Conservation (phyloP, 2,329 filamentous ascomycete genomes). For the Colletotrichum liriopes region DNA sequence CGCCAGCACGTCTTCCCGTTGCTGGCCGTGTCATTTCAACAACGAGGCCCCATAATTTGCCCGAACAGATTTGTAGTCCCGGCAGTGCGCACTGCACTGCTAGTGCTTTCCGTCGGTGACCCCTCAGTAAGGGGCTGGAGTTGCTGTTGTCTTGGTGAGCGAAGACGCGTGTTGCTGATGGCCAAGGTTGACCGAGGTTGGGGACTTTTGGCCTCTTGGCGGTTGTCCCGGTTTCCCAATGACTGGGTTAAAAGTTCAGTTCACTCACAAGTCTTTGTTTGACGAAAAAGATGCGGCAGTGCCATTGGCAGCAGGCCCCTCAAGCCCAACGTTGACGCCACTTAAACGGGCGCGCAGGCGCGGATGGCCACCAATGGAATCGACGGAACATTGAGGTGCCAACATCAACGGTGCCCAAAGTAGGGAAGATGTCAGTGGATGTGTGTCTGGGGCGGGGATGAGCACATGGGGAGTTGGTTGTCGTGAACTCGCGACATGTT, state of each 20-base stretch:
- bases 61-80: background rate
- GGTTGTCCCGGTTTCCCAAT: background rate
- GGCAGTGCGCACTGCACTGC: background rate
- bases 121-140: background rate
- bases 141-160: background rate
- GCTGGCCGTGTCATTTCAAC: background rate
- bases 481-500: background rate
- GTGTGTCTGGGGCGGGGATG: background rate
- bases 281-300: background rate
- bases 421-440: background rate
- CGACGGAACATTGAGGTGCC: background rate
- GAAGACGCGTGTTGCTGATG: background rate
- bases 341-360: constrained; percentile 12
- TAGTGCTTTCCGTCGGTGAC: background rate
- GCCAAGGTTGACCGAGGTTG: background rate
- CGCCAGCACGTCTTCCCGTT: background rate
- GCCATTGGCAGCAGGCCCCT: constrained; percentile 7
- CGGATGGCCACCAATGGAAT: constrained; percentile 10
- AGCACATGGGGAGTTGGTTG: background rate
- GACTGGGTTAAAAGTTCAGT: background rate
- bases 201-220: background rate
- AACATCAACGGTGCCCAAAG: background rate
- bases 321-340: constrained; percentile 5
- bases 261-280: background rate
- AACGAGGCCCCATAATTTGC: background rate